phyloP scores from a whole-genome alignment of 177 flowering plant genomes.

The Vitis hybrid region DNA sequence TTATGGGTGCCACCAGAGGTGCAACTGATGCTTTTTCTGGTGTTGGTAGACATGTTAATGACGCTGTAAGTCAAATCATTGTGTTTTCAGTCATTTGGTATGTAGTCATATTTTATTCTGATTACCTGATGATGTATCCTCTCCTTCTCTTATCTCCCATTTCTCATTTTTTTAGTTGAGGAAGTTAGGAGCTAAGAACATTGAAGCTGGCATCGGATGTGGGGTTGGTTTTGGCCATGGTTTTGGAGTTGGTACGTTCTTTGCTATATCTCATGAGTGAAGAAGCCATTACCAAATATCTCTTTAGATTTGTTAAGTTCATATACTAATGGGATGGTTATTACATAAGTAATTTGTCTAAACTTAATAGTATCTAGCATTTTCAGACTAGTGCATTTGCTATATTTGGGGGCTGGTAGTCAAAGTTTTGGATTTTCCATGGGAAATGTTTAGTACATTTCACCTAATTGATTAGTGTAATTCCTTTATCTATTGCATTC shows the following conservation, averaged over 20 bases:
- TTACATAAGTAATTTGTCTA: too few species aligned
- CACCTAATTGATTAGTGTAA: too few species aligned
- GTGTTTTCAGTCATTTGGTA: background rate
- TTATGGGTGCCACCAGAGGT: constrained; percentile 89
- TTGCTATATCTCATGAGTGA: background rate
- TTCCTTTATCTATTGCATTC: too few species aligned
- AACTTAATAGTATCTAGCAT: too few species aligned
- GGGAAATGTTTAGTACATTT: too few species aligned
- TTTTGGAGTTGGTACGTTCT: constrained; percentile 85
- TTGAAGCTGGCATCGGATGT: constrained; percentile 89
- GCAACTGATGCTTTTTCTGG: constrained; percentile 91
- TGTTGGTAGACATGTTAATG: constrained; percentile 67
- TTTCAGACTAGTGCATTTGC: too few species aligned
- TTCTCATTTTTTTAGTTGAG: constrained; percentile 45
- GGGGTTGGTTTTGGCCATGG: constrained; percentile 99
- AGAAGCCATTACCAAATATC: background rate
- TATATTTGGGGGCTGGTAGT: too few species aligned
- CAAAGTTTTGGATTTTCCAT: too few species aligned
- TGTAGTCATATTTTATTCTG: background rate
- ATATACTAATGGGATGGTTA: background rate
- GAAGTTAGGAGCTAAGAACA: constrained; percentile 75
- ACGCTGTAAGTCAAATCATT: constrained; percentile 49
- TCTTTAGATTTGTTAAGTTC: background rate
- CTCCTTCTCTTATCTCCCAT: constrained; percentile 1
- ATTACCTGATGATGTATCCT: background rate